A percentile compares a stretch with the other conserved stretches of the same genome.
Conservation (phyloP, 208 protist species). For the Crithidia brevicula region DNA sequence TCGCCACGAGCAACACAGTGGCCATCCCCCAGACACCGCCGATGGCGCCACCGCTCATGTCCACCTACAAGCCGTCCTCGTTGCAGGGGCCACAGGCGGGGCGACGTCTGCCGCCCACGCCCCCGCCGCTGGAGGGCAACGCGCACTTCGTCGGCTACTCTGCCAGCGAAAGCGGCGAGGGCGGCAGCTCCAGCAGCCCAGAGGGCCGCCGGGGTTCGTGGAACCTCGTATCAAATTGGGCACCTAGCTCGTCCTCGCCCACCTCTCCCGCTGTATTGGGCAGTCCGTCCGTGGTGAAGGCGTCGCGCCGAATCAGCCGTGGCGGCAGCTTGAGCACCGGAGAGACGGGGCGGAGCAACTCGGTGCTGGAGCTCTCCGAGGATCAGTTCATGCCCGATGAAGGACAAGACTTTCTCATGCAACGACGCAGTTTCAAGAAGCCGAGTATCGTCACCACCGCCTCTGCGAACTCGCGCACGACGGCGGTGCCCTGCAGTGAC, state of each 20-base stretch:
- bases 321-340: not conserved
- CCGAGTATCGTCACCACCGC: not conserved
- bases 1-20: conserved; percentile 7
- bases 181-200: not conserved
- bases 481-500: not conserved
- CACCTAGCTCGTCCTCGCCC: not conserved
- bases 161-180: not conserved
- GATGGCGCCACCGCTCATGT: conserved; percentile 3
- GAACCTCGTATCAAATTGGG: conserved; percentile 11
- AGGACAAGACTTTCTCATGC: not conserved
- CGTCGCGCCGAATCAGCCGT: conserved; percentile 9
- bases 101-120: conserved; percentile 7
- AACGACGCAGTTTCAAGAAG: not conserved
- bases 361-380: conserved; percentile 9
- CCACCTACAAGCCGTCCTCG: conserved; percentile 2
- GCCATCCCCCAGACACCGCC: conserved; percentile 3
- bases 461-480: not conserved
- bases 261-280: not conserved
- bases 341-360: not conserved
- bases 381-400: not conserved
- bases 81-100: no score
- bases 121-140: conserved; percentile 7
- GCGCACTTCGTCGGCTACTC: not conserved
- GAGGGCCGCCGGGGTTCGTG: conserved; percentile 7
- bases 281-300: not conserved